Evolutionary conservation across 2,329 filamentous ascomycete species (phyloP), one percentile per base, ranked within the genome.

Genomic region (Orbilia oligospora): DNA sequence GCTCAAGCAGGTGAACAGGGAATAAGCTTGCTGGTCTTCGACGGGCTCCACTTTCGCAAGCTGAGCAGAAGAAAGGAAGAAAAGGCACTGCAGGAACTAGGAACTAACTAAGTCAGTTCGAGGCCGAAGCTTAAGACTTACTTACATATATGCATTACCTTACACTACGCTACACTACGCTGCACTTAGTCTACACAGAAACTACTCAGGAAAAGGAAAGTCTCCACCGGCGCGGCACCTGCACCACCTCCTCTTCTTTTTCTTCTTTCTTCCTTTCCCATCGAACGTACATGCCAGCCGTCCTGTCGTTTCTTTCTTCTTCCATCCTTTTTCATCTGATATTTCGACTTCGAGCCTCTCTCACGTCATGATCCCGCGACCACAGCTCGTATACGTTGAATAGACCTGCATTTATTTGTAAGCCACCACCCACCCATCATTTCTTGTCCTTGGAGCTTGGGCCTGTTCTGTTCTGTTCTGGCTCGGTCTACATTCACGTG

Each of bases 211-310:
- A 71, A 36, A 63, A 38, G 10, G 58, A 66, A 71, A 67, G 71
- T 55, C 51, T 67, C 27, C 64, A 65, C 71, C 38, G 63, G 65
- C 66, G 51, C 66, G 12, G 41, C 71, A 53, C 66, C 63, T 18
- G 16, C 30, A 36, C 33, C 22, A 9, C 55, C n/a, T 20, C 24
- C 33, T 44, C 38, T 51, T 48, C 33, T 58, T 49, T 48, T 27
- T 41, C 41, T 49, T 20, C 55, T 24, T 53, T 46, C 18, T 46
- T 12, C n/a, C 14, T n/a, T 46, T 46, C 44, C 38, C 38, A n/a
- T n/a, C 38, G 3, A 3, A 30, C 6, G 3, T 36, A 46, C 48
- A n/a, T 16, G 22, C 24, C 48, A 27, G 48, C 22, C 22, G 48
- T 53, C 5, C 22, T 16, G 48, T 53, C n/a, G 24, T 53, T 49